These are phyloP conservation scores for Oemleria cerasiformis DNA, from an alignment of 306 rosid genomes.

Conservation along the genomic window DNA sequence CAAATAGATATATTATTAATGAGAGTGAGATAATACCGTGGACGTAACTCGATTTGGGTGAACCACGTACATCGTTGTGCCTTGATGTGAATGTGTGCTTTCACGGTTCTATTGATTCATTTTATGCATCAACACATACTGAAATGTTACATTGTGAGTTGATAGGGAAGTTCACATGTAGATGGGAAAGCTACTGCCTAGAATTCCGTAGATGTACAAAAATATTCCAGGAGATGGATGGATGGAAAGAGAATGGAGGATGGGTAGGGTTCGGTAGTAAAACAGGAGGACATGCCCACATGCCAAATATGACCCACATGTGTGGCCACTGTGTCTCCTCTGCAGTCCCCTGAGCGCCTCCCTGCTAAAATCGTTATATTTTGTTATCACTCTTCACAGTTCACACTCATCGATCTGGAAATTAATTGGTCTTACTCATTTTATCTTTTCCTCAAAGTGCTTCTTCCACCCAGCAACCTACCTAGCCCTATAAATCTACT, in stretches of 20 bases:
- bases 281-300: constrained; percentile 31
- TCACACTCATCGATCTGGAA: constrained; percentile 10
- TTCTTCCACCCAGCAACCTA: constrained; percentile 10
- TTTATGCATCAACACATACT: no score
- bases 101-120: no score
- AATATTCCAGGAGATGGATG: background rate
- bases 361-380: constrained; percentile 16
- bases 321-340: constrained; percentile 30
- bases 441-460: constrained; percentile 7
- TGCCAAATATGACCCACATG: constrained; percentile 35
- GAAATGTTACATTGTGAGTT: no score
- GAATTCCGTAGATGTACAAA: background rate
- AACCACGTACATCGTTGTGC: no score
- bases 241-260: no score
- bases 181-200: no score
- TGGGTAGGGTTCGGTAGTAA: constrained; percentile 20
- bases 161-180: constrained; percentile 1
- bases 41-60: no score
- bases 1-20: no score
- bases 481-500: constrained; percentile 11
- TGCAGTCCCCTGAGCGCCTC: no score
- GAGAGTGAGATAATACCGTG: no score
- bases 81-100: no score
- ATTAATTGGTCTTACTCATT: background rate
- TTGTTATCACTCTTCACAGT: background rate